Conservation (phyloP, 306 rosid genomes). For the Prosopis cineraria region DNA sequence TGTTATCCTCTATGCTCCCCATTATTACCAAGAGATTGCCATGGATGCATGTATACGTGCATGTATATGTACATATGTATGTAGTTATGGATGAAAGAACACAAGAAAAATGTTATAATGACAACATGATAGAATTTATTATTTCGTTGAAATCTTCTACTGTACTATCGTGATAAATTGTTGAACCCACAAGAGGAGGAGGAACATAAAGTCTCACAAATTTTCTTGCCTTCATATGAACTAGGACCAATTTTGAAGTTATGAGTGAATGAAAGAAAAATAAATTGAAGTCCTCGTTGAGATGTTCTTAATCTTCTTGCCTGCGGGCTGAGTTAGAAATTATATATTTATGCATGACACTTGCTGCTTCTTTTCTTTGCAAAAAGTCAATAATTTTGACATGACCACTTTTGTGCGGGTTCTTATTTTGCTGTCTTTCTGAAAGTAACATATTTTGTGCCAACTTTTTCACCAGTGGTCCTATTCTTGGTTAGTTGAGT, state of each 20-base stretch:
- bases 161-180: neutral
- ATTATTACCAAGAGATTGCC: neutral
- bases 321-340: conserved; percentile 1
- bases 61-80: too few relatives aligned
- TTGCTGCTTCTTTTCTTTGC: conserved; percentile 12
- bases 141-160: neutral
- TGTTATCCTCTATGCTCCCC: neutral
- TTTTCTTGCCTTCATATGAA: neutral
- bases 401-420: too few relatives aligned
- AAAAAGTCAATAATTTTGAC: too few relatives aligned
- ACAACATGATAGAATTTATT: neutral
- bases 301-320: neutral
- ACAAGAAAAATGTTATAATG: too few relatives aligned
- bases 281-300: neutral
- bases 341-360: neutral
- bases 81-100: too few relatives aligned
- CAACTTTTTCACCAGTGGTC: conserved; percentile 72
- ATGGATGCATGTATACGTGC: too few relatives aligned
- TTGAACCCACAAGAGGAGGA: neutral
- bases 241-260: neutral
- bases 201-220: neutral
- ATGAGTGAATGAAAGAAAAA: neutral
- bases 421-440: conserved; percentile 82
- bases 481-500: conserved; percentile 27
- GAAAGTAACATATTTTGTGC: conserved; percentile 88